Evolutionary conservation across 106 monocot genomes (phyloP), one percentile per base, ranked within the genome.

Genomic region (Apostasia ramifera): DNA sequence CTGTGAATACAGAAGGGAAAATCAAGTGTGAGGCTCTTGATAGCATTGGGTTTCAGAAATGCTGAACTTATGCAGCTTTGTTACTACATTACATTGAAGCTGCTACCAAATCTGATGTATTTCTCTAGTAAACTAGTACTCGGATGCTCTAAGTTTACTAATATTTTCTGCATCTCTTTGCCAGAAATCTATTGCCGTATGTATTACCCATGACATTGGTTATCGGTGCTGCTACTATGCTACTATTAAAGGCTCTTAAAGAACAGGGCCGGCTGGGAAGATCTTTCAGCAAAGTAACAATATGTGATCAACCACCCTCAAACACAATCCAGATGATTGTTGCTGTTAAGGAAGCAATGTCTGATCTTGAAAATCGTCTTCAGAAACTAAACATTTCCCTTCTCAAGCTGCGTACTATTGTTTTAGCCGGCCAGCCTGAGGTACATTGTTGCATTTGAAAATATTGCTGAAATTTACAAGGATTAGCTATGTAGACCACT

Each of bases 231-330:
- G 71, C 47, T 58, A 40, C 81, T 44, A 79, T 98, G 87, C 83
- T 98, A 42, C 73, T 93, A 59, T 48, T 98, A 58, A 98, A 84
- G 76, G 78, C 75, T 11, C 81, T 98, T 14, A 92, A 85, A 78
- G 87, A 87, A 68, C 97, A 98, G 76, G 97, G 97, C 5, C 84
- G 97, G 46, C 69, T 98, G 45, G 92, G 97, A 67, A 89, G 92
- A 83, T 92, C 79, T 65, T 93, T 98, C 59, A 93, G 92, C 45
- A 87, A 79, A 80, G 82, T 98, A 59, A 90, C 77, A 66, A 87
- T 98, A 78, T 74, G 83, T 66, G 92, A 93, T 76, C 97, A 98
- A 58, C 92, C 97, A 71, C 97, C 97, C 8, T 98, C 97, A 40
- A 93, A 90, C 68, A 98, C 97, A 62, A 82, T 98, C 63, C 87